Conservation (phyloP, 164 flowering plant genomes). For the Liquidambar formosana region DNA sequence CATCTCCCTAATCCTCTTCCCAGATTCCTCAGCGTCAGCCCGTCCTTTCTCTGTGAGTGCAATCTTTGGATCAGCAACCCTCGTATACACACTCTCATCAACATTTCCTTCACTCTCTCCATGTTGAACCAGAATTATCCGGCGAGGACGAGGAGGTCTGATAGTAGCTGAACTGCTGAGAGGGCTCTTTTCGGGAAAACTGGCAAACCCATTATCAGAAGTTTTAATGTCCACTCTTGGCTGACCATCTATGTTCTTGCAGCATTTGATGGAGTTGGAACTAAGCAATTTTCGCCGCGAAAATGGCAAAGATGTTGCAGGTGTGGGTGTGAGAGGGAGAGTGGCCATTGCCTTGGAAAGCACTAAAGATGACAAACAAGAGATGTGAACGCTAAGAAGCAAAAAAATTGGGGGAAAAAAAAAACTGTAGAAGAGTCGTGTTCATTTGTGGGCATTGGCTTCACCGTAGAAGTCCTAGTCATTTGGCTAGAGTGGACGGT, state of each 20-base stretch:
- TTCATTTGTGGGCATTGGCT: no score
- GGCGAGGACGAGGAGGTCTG: slow-evolving; percentile 60
- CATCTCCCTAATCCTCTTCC: slow-evolving; percentile 47
- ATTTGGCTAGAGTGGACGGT: no score
- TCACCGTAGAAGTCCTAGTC: no score
- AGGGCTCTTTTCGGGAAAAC: slow-evolving; percentile 35
- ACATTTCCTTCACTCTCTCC: slow-evolving; percentile 76
- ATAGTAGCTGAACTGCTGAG: background rate
- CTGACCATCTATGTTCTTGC: slow-evolving; percentile 22
- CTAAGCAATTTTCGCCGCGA: background rate
- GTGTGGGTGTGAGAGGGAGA: slow-evolving; percentile 7
- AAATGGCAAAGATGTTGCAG: slow-evolving; percentile 1
- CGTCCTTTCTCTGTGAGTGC: slow-evolving; percentile 54
- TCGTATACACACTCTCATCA: slow-evolving; percentile 56
- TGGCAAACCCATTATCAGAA: slow-evolving; percentile 13
- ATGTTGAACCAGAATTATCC: slow-evolving; percentile 75
- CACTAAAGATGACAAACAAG: no score
- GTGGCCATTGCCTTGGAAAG: slow-evolving; percentile 16
- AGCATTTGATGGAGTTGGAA: slow-evolving; percentile 24
- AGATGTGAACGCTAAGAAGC: no score
- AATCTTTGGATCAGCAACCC: slow-evolving; percentile 62
- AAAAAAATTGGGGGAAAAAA: no score
- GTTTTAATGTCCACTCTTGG: background rate
- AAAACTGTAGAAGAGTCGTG: no score
- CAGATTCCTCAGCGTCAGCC: slow-evolving; percentile 50